Percentiles rank a stretch among this genome's conserved stretches.
Conservation (phyloP, 164 flowering plant genomes). For the Tinospora cordifolia region DNA sequence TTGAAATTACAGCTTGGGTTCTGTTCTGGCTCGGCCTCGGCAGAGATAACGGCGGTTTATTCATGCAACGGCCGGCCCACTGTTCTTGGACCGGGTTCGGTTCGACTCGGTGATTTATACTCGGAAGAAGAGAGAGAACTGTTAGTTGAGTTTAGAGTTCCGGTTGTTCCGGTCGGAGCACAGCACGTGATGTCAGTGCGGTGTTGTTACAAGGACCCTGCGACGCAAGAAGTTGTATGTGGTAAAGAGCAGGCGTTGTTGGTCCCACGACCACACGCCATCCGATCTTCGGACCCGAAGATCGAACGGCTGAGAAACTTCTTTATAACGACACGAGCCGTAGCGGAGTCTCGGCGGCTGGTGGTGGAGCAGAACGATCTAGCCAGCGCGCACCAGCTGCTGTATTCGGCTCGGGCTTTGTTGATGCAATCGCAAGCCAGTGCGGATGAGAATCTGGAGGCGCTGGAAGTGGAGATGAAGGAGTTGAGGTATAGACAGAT, state of each 20-base stretch:
- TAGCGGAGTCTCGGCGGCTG: constrained; percentile 68
- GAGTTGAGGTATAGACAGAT: constrained; percentile 46
- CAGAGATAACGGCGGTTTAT: constrained; percentile 66
- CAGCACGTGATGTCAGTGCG: constrained; percentile 59
- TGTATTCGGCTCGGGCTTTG: constrained; percentile 62
- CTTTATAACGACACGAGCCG: constrained; percentile 56
- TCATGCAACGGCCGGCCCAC: constrained; percentile 42
- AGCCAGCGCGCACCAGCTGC: constrained; percentile 50
- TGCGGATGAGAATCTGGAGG: constrained; percentile 40
- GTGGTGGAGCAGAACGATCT: constrained; percentile 43
- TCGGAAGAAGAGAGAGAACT: constrained; percentile 85
- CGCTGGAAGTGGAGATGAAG: constrained; percentile 60
- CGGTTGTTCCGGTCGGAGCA: constrained; percentile 27
- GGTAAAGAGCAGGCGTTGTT: constrained; percentile 42
- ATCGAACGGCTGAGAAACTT: constrained; percentile 56
- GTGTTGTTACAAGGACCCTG: constrained; percentile 62
- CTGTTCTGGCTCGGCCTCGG: constrained; percentile 48
- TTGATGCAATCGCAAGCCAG: constrained; percentile 38
- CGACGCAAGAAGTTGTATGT: constrained; percentile 38
- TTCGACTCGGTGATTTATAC: constrained; percentile 72
- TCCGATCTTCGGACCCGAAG: constrained; percentile 40
- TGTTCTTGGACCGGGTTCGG: constrained; percentile 32
- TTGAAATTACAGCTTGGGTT: constrained; percentile 55
- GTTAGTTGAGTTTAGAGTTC: constrained; percentile 62
- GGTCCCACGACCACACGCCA: constrained; percentile 46